These are phyloP conservation scores for Nemania abortiva DNA, from an alignment of 2,329 filamentous ascomycete species.

Conservation along the genomic window DNA sequence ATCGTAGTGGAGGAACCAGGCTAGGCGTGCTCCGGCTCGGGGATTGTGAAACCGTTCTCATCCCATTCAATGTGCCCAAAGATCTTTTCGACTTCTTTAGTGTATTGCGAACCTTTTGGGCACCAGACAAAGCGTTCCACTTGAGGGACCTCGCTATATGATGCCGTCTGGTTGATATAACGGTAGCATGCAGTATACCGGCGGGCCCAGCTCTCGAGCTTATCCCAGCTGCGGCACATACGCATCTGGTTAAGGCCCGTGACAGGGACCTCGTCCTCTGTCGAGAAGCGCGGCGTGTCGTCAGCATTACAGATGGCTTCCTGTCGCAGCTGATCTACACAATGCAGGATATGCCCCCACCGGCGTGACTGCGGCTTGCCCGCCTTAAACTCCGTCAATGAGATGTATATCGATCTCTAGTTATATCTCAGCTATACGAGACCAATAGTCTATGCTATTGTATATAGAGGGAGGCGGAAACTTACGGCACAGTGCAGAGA, in stretches of 20 bases:
- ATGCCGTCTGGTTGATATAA: no score
- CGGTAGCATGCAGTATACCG: constrained; percentile 12
- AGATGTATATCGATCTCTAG: constrained; percentile 21
- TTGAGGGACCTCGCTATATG: no score
- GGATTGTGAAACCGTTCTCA: no score
- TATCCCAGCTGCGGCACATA: constrained; percentile 22
- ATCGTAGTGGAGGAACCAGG: no score
- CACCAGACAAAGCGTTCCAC: no score
- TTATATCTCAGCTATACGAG: no score
- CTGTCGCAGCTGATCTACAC: constrained; percentile 25
- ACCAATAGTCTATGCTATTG: neutral
- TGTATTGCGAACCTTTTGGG: no score
- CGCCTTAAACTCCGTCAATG: constrained; percentile 1
- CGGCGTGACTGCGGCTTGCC: constrained; percentile 5
- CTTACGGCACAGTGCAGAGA: constrained; percentile 22
- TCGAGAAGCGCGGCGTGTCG: constrained; percentile 28
- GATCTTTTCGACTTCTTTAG: no score
- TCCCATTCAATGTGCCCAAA: no score
- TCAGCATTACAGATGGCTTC: constrained; percentile 29
- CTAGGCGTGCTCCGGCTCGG: no score
- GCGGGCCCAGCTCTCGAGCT: constrained; percentile 20
- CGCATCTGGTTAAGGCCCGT: constrained; percentile 20
- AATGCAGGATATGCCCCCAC: constrained; percentile 20
- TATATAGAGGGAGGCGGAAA: neutral
- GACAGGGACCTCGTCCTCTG: neutral